phyloP scores from a whole-genome alignment of 2,329 filamentous ascomycete species.

The Cercospora sesami region DNA sequence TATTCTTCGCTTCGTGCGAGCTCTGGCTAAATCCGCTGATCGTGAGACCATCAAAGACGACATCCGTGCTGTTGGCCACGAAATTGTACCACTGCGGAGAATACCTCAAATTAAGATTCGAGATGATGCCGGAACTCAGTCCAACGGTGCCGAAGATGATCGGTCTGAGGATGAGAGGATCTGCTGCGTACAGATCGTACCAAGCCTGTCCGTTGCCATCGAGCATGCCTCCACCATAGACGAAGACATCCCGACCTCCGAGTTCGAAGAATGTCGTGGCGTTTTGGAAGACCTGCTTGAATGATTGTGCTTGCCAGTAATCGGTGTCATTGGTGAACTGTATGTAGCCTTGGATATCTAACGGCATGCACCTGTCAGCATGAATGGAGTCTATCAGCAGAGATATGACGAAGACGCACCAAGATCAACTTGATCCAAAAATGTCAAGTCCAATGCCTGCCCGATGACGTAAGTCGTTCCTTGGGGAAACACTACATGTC shows the following conservation, averaged over 20 bases:
- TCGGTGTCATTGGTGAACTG: constrained; percentile 66
- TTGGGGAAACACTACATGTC: constrained; percentile 59
- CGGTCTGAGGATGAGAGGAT: constrained; percentile 60
- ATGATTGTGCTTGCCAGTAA: constrained; percentile 67
- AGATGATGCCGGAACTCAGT: constrained; percentile 58
- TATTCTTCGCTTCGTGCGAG: constrained; percentile 62
- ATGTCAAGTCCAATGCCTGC: constrained; percentile 65
- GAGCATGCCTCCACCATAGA: constrained; percentile 65
- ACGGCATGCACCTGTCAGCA: background rate
- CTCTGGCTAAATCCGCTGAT: constrained; percentile 58
- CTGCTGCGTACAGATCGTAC: constrained; percentile 62
- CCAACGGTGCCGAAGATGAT: constrained; percentile 60
- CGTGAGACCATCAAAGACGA: constrained; percentile 63
- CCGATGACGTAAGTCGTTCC: constrained; percentile 61
- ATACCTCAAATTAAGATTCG: constrained; percentile 61
- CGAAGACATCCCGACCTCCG: constrained; percentile 65
- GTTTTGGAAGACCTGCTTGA: constrained; percentile 66
- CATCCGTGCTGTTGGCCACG: constrained; percentile 64
- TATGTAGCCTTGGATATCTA: constrained; percentile 60
- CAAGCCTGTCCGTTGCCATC: constrained; percentile 66
- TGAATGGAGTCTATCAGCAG: constrained; percentile 16
- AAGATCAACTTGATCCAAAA: constrained; percentile 63
- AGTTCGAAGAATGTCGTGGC: constrained; percentile 67
- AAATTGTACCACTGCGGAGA: constrained; percentile 65
- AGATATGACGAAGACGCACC: background rate